Conservation (phyloP, 2,329 filamentous ascomycete genomes). For the Blastomyces gilchristii region DNA sequence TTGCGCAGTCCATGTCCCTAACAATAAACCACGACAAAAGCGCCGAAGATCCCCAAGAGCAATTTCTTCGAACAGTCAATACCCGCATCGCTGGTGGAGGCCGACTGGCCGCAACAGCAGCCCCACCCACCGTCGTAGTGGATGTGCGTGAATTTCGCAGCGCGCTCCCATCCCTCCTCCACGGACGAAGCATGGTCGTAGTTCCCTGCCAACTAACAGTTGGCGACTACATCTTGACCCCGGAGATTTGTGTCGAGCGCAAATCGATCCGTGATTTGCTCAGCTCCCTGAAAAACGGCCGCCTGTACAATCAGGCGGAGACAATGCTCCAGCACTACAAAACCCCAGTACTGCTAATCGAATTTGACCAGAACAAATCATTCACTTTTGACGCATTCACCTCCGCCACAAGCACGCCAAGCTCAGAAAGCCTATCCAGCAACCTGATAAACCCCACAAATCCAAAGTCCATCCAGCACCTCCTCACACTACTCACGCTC, state of each 20-base stretch:
- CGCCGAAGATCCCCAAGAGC: slow-evolving; percentile 73
- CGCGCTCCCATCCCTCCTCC: slow-evolving; percentile 78
- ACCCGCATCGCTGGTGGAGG: slow-evolving; percentile 93
- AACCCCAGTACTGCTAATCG: slow-evolving; percentile 81
- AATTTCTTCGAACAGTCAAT: slow-evolving; percentile 89
- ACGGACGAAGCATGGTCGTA: slow-evolving; percentile 77
- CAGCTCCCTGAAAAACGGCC: slow-evolving; percentile 80
- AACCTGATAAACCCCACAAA: slow-evolving; percentile 52
- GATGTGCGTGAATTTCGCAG: slow-evolving; percentile 95
- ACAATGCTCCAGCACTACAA: slow-evolving; percentile 92
- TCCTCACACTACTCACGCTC: slow-evolving; percentile 83
- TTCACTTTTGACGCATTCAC: slow-evolving; percentile 74
- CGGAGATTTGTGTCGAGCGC: slow-evolving; percentile 83
- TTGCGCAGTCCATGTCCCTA: slow-evolving; percentile 62
- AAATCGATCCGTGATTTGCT: slow-evolving; percentile 90
- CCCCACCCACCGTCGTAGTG: slow-evolving; percentile 83
- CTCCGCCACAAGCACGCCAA: slow-evolving; percentile 33
- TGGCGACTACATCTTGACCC: slow-evolving; percentile 88
- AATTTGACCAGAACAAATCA: slow-evolving; percentile 94
- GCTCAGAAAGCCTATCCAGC: slow-evolving; percentile 47
- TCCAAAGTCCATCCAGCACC: slow-evolving; percentile 73
- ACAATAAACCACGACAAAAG: slow-evolving; percentile 67
- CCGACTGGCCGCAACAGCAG: slow-evolving; percentile 67
- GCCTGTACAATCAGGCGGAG: slow-evolving; percentile 84
- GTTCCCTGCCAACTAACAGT: slow-evolving; percentile 95